Evolutionary conservation across 2,329 filamentous ascomycete genomes (phyloP).

Genomic region (Talaromyces sp.): DNA sequence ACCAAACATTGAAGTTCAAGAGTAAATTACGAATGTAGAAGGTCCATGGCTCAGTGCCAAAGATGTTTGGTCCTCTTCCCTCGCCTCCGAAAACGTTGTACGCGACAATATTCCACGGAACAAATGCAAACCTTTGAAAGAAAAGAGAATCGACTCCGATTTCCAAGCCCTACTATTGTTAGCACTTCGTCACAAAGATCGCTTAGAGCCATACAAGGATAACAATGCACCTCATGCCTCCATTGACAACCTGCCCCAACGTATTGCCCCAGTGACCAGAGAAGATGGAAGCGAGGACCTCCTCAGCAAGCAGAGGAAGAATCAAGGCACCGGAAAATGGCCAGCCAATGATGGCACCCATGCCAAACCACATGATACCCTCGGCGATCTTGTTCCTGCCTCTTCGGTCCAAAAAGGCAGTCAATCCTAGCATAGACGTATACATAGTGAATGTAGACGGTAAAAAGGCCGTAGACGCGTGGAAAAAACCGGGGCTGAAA

Average conservation of each 20-base stretch:
- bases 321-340: conserved; percentile 84
- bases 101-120: conserved; percentile 87
- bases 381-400: conserved; percentile 73
- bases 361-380: conserved; percentile 86
- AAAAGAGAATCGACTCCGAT: conserved; percentile 74
- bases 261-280: conserved; percentile 59
- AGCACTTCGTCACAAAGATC: conserved; percentile 21
- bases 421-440: conserved; percentile 76
- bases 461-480: conserved; percentile 79
- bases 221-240: conserved; percentile 61
- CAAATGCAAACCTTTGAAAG: conserved; percentile 72
- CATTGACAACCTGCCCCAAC: conserved; percentile 62
- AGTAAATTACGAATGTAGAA: conserved; percentile 91
- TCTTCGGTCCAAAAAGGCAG: conserved; percentile 87
- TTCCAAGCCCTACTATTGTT: conserved; percentile 58
- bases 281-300: conserved; percentile 55
- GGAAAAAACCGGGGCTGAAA: conserved; percentile 87
- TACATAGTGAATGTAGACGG: conserved; percentile 98
- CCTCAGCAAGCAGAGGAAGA: conserved; percentile 76
- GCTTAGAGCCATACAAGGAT: conserved; percentile 60
- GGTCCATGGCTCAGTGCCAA: conserved; percentile 93
- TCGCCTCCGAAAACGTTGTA: conserved; percentile 89
- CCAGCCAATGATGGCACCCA: conserved; percentile 85
- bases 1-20: conserved; percentile 96
- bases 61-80: conserved; percentile 79